A percentile compares a stretch with the other conserved stretches of the same genome.
Conservation (phyloP, 2,329 filamentous ascomycete species). For the Stromatinia cepivora region DNA sequence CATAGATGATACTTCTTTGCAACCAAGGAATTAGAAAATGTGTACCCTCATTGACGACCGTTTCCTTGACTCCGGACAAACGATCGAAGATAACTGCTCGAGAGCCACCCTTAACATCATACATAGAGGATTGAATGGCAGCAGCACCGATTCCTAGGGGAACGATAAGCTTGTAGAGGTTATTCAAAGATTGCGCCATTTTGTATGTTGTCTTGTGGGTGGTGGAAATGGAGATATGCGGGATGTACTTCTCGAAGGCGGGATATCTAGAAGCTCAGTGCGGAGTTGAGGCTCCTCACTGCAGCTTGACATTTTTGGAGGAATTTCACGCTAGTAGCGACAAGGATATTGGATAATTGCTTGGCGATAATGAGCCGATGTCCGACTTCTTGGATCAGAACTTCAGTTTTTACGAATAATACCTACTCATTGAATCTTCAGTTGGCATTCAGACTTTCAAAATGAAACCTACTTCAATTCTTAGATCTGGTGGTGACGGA, state of each 20-base stretch:
- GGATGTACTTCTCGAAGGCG: slow-evolving; percentile 24
- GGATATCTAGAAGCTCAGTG: slow-evolving; percentile 20
- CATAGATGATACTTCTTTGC: slow-evolving; percentile 91
- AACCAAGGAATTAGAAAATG: slow-evolving; percentile 97
- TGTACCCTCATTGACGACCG: slow-evolving; percentile 91
- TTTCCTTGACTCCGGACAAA: slow-evolving; percentile 85
- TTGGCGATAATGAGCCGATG: slow-evolving; percentile 31
- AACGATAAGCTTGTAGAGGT: slow-evolving; percentile 68
- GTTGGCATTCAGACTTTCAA: slow-evolving; percentile 28
- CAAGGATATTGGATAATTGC: slow-evolving; percentile 26
- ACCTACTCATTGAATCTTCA: slow-evolving; percentile 16
- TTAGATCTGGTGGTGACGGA: slow-evolving; percentile 39
- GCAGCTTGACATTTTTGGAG: slow-evolving; percentile 35
- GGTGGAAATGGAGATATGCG: slow-evolving; percentile 21
- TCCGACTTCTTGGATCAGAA: slow-evolving; percentile 20
- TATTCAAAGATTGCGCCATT: slow-evolving; percentile 56
- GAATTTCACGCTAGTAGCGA: slow-evolving; percentile 33
- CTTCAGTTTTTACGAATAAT: neutral
- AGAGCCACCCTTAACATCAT: slow-evolving; percentile 94
- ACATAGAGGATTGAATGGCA: slow-evolving; percentile 76
- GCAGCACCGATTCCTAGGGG: slow-evolving; percentile 69
- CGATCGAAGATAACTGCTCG: slow-evolving; percentile 98
- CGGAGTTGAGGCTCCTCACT: slow-evolving; percentile 12
- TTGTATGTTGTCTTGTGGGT: slow-evolving; percentile 29
- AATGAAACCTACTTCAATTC: slow-evolving; percentile 41